A percentile compares a stretch with the other conserved stretches of the same genome.
Evolutionary conservation across 1,284 basidiomycete genomes (phyloP).

Genomic region (Moesziomyces antarcticus): DNA sequence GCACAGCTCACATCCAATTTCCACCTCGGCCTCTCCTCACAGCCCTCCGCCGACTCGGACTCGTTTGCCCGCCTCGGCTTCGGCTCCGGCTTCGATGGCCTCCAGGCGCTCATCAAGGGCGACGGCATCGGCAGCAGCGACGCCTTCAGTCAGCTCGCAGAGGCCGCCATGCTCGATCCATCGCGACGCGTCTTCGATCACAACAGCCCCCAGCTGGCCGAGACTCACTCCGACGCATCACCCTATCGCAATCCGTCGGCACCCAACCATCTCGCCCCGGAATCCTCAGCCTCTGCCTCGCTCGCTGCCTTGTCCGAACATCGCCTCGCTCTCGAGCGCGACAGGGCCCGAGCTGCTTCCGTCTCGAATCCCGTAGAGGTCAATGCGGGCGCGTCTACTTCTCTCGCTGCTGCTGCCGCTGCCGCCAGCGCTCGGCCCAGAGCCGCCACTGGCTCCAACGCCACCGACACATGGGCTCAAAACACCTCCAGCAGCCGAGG

Average conservation of each 20-base stretch:
- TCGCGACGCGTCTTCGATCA: constrained; percentile 26
- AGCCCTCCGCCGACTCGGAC: constrained; percentile 27
- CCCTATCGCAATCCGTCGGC: constrained; percentile 11
- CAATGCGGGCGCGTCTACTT: constrained; percentile 14
- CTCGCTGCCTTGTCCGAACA: constrained; percentile 13
- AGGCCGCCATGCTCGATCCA: constrained; percentile 53
- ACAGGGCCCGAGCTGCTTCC: constrained; percentile 30
- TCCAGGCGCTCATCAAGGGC: constrained; percentile 48
- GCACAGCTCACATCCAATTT: constrained; percentile 36
- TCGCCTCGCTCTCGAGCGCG: constrained; percentile 24
- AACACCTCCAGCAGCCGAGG: constrained; percentile 68
- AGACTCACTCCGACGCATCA: constrained; percentile 10
- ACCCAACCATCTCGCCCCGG: background rate
- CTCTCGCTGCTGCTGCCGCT: constrained; percentile 15
- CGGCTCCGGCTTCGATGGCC: constrained; percentile 47
- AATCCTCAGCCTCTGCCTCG: constrained; percentile 5
- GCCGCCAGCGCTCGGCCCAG: constrained; percentile 32
- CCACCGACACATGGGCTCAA: constrained; percentile 69
- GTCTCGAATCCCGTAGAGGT: constrained; percentile 20
- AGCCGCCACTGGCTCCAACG: constrained; percentile 43
- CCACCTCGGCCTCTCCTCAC: constrained; percentile 27
- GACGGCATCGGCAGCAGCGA: constrained; percentile 45
- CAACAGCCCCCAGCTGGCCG: constrained; percentile 12
- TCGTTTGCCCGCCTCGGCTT: constrained; percentile 49
- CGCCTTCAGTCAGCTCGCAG: constrained; percentile 59